Evolutionary conservation across 768 basidiomycete species (phyloP).

Genomic region (Trametes punicea): DNA sequence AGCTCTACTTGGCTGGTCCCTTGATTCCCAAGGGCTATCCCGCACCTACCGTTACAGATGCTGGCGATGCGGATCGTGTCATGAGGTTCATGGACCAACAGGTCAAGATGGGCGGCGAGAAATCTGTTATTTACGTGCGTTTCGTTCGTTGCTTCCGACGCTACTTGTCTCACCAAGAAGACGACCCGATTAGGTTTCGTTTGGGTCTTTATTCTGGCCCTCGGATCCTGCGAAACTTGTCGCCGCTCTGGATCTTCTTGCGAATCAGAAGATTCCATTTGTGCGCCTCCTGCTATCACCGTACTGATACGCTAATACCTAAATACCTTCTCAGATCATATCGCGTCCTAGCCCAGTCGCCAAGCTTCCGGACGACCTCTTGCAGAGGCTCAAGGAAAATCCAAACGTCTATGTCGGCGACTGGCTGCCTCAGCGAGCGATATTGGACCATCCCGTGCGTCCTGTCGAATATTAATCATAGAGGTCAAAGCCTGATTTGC

Average conservation of each 20-base stretch:
- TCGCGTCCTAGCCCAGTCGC: no score
- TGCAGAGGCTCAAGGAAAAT: not conserved
- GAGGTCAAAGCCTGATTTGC: not conserved
- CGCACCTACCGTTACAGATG: not conserved
- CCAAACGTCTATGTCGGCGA: not conserved
- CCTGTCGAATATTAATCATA: not conserved
- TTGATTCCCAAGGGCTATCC: not conserved
- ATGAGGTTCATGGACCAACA: slow-evolving; percentile 15
- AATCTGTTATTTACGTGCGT: slow-evolving; percentile 22
- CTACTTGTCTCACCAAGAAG: not conserved
- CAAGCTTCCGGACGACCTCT: not conserved
- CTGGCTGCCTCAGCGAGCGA: slow-evolving; percentile 9
- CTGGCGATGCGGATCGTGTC: slow-evolving; percentile 1
- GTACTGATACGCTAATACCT: no score
- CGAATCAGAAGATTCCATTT: not conserved
- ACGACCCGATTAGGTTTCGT: not conserved
- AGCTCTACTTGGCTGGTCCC: slow-evolving; percentile 16
- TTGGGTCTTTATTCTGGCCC: slow-evolving; percentile 4
- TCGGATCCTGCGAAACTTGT: not conserved
- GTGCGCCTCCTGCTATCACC: not conserved
- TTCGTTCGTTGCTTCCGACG: no score
- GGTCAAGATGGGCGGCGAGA: slow-evolving; percentile 11
- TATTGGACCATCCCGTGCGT: slow-evolving; percentile 4
- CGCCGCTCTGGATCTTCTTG: not conserved
- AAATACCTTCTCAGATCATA: not conserved